Evolutionary conservation across 345 rosid species (phyloP), one percentile per base, ranked within the genome.

Genomic region (Brassica nigra): DNA sequence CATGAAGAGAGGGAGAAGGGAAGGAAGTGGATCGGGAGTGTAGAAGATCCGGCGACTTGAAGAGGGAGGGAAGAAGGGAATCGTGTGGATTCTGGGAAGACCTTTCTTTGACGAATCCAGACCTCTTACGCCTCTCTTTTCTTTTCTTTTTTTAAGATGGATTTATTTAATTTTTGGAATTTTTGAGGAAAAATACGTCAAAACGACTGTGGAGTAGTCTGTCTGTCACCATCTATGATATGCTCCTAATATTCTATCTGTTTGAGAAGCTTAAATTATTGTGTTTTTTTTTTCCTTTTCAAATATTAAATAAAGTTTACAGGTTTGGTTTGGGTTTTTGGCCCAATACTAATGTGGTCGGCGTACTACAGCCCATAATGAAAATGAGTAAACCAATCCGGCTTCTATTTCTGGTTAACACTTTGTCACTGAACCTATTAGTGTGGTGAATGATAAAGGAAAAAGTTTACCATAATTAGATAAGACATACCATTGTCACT

Each of bases 81-180:
- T 61, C 34, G 71, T 69, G 39, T 80, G 80, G 75, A 68, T 80
- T 64, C 70, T 29, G 18, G 16, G 28, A 61, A 62, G 71, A 69
- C 83, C 70, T 75, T 75, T 49, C 57, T 74, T 80, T 75, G 83
- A 80, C 76, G 76, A 75, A 80, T 74, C 75, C 75, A 61, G 70
- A 79, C 78, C 83, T 70, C 80, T 76, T 70, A 57, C 80, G 27
- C 76, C 62, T 39, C 47, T 37, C 9, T 39, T 39, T 39, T 39
- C 12, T 33, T 70, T 75, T 20, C 3, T 4, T 68, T 62, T 74
- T 39, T n/a, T n/a, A n/a, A 68, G 77, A 71, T 81, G 18, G 68
- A 31, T 70, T 58, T 5, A 69, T 71, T 47, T 54, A 14, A 23
- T 23, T 59, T 33, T 5, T 54, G 23, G 59, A 54, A 62, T 75